A percentile compares a stretch with the other conserved stretches of the same genome.
These are phyloP conservation scores for Cicer yamashitae DNA, from an alignment of 306 rosid species.

Conservation along the genomic window DNA sequence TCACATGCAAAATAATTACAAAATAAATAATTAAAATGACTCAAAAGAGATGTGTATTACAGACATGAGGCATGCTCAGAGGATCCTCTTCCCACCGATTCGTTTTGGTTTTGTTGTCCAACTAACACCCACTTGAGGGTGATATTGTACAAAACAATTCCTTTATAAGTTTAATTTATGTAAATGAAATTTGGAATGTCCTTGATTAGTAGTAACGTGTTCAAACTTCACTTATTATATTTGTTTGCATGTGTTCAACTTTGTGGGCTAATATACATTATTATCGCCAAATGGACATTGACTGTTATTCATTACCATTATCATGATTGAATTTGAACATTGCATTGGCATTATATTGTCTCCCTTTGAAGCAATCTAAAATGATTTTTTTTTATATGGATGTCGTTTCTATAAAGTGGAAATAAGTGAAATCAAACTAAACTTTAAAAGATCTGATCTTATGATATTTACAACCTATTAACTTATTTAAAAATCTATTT, in stretches of 20 bases:
- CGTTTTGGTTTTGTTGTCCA: too few species aligned
- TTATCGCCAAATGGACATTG: constrained; percentile 33
- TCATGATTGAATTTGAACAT: constrained; percentile 12
- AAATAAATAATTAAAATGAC: too few species aligned
- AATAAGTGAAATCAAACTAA: too few species aligned
- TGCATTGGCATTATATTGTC: constrained; percentile 45
- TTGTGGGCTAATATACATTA: constrained; percentile 13
- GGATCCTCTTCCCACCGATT: too few species aligned
- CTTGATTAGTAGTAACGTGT: background rate
- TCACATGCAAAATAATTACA: too few species aligned
- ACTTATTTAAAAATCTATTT: too few species aligned
- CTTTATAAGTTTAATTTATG: background rate
- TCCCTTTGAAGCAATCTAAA: constrained; percentile 41
- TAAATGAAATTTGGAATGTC: constrained; percentile 28
- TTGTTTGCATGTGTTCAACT: constrained; percentile 25
- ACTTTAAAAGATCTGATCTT: too few species aligned
- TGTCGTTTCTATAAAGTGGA: too few species aligned
- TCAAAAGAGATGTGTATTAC: too few species aligned
- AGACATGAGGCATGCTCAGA: too few species aligned
- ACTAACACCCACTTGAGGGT: background rate
- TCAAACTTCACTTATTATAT: constrained; percentile 7
- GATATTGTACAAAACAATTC: background rate
- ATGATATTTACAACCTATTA: too few species aligned
- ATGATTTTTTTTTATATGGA: constrained; percentile 26
- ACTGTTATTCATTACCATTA: constrained; percentile 12